A percentile compares a stretch with the other conserved stretches of the same genome.
phyloP scores from a whole-genome alignment of 192 early-diverging fungal genomes.

The Coemansia sp. region DNA sequence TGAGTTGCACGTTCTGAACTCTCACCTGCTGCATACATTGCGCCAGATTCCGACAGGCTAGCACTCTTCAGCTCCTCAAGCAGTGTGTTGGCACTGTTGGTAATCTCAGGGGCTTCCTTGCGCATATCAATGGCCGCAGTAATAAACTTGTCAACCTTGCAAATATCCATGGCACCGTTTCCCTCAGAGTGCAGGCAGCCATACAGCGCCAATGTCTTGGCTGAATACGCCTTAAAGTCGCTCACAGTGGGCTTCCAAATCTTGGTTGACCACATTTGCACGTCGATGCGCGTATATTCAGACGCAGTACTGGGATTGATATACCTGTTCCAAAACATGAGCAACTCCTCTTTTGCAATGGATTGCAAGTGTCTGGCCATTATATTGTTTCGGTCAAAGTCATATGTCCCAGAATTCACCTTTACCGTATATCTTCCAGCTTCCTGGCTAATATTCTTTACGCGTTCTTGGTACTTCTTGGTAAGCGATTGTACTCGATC shows the following conservation, averaged over 20 bases:
- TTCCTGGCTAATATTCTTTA: conserved; percentile 70
- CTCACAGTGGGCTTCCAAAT: background rate
- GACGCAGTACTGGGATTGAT: conserved; percentile 27
- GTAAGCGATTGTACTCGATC: conserved; percentile 61
- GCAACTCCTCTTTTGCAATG: conserved; percentile 25
- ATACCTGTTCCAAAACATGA: conserved; percentile 33
- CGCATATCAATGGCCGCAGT: too few species aligned
- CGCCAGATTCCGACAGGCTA: background rate
- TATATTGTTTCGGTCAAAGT: conserved; percentile 62
- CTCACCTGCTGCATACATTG: background rate
- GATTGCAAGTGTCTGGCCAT: conserved; percentile 3
- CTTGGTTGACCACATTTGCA: conserved; percentile 17
- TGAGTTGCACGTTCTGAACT: background rate
- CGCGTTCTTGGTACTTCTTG: conserved; percentile 58
- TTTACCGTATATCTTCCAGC: conserved; percentile 58
- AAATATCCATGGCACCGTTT: background rate
- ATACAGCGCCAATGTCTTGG: conserved; percentile 6
- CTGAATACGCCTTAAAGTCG: conserved; percentile 10
- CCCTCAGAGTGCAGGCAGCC: conserved; percentile 14
- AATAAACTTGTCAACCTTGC: conserved; percentile 3
- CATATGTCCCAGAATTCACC: conserved; percentile 64
- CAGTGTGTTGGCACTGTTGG: background rate
- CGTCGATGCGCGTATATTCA: conserved; percentile 32
- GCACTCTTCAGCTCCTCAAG: background rate
- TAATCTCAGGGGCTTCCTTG: too few species aligned